Evolutionary conservation across 345 rosid genomes (phyloP), one percentile per base, ranked within the genome.

Genomic region (Ceriops tagal): DNA sequence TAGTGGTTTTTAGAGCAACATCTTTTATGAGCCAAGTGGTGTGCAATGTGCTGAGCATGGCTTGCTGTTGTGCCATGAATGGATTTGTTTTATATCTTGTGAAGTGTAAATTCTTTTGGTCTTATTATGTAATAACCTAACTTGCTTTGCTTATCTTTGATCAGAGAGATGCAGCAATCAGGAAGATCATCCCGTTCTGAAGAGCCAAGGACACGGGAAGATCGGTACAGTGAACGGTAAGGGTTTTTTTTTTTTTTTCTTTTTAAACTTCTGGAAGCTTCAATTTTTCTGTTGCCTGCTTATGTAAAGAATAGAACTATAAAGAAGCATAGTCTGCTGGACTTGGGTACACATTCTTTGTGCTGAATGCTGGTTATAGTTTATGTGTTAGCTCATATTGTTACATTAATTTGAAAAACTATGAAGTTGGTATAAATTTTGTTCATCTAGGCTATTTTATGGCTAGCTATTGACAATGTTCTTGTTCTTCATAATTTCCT

Each of bases 201-300:
- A 79, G 99, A 92, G 76, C 93, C 99, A 57, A 85, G 88, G 82
- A 80, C 75, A 26, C 88, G 87, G 47, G 99, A 92, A 63, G 95
- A 93, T 68, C 81, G 83, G 28, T 74, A 47, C 32, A 75, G n/a
- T 70, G 89, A 89, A 59, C 84, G 92, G 98, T 91, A 68, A 60
- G 83, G 63, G n/a, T n/a, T n/a, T 56, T 58, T 58, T 53, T 10
- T 43, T 62, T 47, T 20, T 11, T 24, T 28, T 24, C 24, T 1
- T 24, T 24, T 24, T 24, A 24, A 24, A 27, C 19, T 61, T 31
- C 1, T 62, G 74, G 49, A 13, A 47, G 22, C 47, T 8, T 24
- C 34, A 60, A 8, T 61, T 32, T 15, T 73, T 20, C 51, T 5
- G 5, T 11, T 53, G 46, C 20, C 52, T 51, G 18, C 18, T 39